A percentile compares a stretch with the other conserved stretches of the same genome.
Conservation (phyloP, 768 basidiomycete species). For the Cyclocybe cylindracea region DNA sequence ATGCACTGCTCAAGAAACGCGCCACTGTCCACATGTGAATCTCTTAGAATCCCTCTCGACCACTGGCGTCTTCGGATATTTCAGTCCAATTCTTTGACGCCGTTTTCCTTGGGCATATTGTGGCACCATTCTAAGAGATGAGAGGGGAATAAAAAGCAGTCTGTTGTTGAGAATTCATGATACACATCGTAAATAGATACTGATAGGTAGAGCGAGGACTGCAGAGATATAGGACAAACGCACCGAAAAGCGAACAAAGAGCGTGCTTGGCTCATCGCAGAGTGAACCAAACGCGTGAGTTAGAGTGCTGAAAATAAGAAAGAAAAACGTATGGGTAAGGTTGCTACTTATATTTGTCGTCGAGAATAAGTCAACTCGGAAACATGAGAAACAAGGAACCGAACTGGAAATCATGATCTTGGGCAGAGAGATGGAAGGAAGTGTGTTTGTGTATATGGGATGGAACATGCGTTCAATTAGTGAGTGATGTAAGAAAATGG, state of each 20-base stretch:
- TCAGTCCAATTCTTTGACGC: no score
- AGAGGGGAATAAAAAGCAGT: not conserved
- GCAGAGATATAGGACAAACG: not conserved
- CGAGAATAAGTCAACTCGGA: not conserved
- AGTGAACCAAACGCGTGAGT: not conserved
- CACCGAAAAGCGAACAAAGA: not conserved
- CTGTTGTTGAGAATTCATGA: not conserved
- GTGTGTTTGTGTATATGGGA: not conserved
- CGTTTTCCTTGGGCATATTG: not conserved
- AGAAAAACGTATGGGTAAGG: not conserved
- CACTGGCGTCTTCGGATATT: no score
- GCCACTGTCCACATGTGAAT: no score
- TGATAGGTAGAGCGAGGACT: not conserved
- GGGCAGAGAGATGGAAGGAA: not conserved
- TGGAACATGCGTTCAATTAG: not conserved
- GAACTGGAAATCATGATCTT: not conserved
- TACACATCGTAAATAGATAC: conserved; percentile 1
- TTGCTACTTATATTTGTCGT: not conserved
- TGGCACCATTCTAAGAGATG: not conserved
- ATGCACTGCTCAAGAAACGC: not conserved
- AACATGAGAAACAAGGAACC: not conserved
- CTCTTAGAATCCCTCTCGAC: no score
- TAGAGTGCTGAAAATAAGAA: not conserved
- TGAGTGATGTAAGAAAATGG: not conserved
- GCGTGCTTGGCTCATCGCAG: not conserved